Evolutionary conservation across 2,329 filamentous ascomycete genomes (phyloP), one percentile per base, ranked within the genome.

Genomic region (Plectosphaerella sp.): DNA sequence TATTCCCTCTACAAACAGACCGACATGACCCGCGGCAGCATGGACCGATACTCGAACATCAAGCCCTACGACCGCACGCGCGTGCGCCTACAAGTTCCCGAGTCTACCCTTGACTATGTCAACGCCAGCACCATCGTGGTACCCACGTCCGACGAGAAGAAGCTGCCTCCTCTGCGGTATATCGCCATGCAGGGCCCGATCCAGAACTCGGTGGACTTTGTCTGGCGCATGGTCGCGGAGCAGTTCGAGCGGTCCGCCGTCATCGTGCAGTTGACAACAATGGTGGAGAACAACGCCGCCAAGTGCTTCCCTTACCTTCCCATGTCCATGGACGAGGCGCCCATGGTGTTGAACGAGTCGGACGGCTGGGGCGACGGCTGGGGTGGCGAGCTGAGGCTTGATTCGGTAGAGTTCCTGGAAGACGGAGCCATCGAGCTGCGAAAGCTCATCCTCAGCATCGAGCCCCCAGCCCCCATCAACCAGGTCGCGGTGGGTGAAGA

Each of bases 131-230:
- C 87, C 18, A 86, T 92, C 52, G 66, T 72, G 20, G 71, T 91
- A 12, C 59, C 73, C 48, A 74, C 78, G 1, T 66, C 69, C 3
- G 63, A 72, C 12, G 66, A 71, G 50, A 64, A 67, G 0, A 53
- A 59, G 11, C 64, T 66, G 9, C 70, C 73, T 1, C 67, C 74
- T 3, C 70, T 79, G 47, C 72, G 80, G 51, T 97, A 95, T 69
- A 96, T 99, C 60, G 94, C 92, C 49, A 97, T 95, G 67, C 91
- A 95, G 72, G 94, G 94, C 1, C 94, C 94, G 6, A 96, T 92
- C 63, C 70, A 78, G 54, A 81, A 83, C 24, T 89, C 88, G 15
- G 78, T 87, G 51, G 83, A 86, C 59, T 91, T 96, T 64, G 89
- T 96, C 58, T 99, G 93, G 89, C 89, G 94, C 64, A 99, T 99